These are phyloP conservation scores for Candida schatavii DNA, from an alignment of 805 yeast species.

Conservation along the genomic window DNA sequence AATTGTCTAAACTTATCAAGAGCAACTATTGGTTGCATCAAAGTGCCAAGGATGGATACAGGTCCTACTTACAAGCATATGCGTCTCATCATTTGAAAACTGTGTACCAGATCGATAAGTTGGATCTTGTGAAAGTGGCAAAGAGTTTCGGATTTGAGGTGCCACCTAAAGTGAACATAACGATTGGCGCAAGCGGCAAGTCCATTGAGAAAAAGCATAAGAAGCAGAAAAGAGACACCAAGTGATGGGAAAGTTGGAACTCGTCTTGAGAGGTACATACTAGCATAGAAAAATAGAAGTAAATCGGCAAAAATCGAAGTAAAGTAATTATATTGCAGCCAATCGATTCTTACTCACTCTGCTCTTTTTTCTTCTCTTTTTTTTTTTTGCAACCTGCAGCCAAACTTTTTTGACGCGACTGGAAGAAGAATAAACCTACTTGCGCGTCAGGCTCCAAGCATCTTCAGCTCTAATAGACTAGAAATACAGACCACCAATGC, in stretches of 20 bases:
- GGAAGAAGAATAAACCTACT: too few relatives aligned
- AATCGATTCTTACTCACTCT: too few relatives aligned
- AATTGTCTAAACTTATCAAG: constrained; percentile 84
- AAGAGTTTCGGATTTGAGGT: constrained; percentile 91
- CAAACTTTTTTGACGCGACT: too few relatives aligned
- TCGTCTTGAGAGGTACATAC: constrained; percentile 1
- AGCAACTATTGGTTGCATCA: constrained; percentile 93
- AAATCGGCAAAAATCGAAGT: too few relatives aligned
- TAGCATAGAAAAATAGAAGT: not conserved
- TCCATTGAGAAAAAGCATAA: constrained; percentile 48
- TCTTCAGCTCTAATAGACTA: too few relatives aligned
- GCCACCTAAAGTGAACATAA: constrained; percentile 95
- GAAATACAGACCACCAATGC: too few relatives aligned
- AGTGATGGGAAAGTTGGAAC: constrained; percentile 5
- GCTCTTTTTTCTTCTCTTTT: too few relatives aligned
- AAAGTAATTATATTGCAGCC: too few relatives aligned
- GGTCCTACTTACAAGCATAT: constrained; percentile 95
- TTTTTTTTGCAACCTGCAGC: too few relatives aligned
- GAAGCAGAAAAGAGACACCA: constrained; percentile 35
- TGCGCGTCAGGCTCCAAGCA: too few relatives aligned
- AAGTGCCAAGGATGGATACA: constrained; percentile 95
- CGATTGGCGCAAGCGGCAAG: constrained; percentile 90
- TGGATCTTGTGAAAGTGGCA: constrained; percentile 92
- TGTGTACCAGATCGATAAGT: constrained; percentile 92
- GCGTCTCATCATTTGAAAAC: constrained; percentile 95